These are phyloP conservation scores for Sclerotinia minor DNA, from an alignment of 2,329 filamentous ascomycete species.

Conservation along the genomic window DNA sequence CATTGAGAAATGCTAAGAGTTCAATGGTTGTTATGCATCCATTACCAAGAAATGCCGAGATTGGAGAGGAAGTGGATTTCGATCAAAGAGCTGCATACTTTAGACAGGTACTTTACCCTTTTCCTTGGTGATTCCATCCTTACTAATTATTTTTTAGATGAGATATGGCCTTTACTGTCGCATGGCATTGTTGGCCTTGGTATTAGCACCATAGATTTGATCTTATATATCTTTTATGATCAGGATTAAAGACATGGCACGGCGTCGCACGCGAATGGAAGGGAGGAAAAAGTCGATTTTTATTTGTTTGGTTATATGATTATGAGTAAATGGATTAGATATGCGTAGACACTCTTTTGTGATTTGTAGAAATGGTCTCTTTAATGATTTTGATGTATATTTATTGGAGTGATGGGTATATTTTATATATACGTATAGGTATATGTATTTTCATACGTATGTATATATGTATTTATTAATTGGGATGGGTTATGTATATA, in stretches of 20 bases:
- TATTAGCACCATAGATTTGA: conserved; percentile 60
- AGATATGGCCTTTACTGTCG: conserved; percentile 95
- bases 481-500: conserved; percentile 1
- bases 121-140: conserved; percentile 8
- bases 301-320: neutral
- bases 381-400: conserved; percentile 6
- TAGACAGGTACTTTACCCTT: conserved; percentile 76
- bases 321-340: conserved; percentile 16
- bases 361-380: conserved; percentile 12
- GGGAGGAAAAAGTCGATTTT: conserved; percentile 10
- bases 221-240: neutral
- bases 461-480: neutral
- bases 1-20: conserved; percentile 86
- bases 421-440: neutral
- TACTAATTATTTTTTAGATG: conserved; percentile 62
- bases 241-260: neutral
- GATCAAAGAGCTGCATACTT: conserved; percentile 97
- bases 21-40: conserved; percentile 96
- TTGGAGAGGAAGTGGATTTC: conserved; percentile 94
- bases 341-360: conserved; percentile 16
- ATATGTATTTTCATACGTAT: conserved; percentile 13
- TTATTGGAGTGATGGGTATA: conserved; percentile 18
- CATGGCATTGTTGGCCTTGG: conserved; percentile 93
- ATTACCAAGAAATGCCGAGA: conserved; percentile 88
- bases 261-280: neutral